A percentile compares a stretch with the other conserved stretches of the same genome.
Evolutionary conservation across 106 monocot genomes (phyloP).

Genomic region (Vanilla planifolia): DNA sequence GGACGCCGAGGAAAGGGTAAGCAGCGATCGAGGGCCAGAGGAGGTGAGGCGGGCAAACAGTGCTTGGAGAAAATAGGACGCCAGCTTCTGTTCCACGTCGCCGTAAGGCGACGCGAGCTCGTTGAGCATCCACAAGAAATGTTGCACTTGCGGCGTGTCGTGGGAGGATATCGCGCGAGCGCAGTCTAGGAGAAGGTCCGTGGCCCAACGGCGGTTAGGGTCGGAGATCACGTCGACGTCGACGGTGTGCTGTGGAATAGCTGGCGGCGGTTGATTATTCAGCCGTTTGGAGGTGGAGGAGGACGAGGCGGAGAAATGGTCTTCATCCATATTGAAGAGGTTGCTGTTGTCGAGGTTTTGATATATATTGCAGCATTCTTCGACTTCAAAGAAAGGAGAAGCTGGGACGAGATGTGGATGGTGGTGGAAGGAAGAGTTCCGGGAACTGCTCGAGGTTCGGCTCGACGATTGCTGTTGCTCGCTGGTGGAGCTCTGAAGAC

Average conservation of each 20-base stretch:
- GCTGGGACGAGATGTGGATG: background rate
- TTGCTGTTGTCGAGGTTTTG: background rate
- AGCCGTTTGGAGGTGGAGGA: slow-evolving; percentile 12
- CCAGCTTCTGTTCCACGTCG: slow-evolving; percentile 82
- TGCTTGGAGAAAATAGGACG: slow-evolving; percentile 79
- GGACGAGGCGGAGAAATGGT: slow-evolving; percentile 36
- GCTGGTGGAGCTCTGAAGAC: slow-evolving; percentile 17
- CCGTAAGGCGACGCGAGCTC: slow-evolving; percentile 91
- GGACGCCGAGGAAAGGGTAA: slow-evolving; percentile 62
- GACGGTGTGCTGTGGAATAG: slow-evolving; percentile 5
- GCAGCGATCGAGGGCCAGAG: slow-evolving; percentile 53
- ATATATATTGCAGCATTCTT: slow-evolving; percentile 26
- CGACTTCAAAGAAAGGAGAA: background rate
- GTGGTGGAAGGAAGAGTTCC: background rate
- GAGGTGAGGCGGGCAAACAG: slow-evolving; percentile 78
- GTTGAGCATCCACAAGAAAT: slow-evolving; percentile 92
- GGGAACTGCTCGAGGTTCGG: slow-evolving; percentile 19
- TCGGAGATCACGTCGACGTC: slow-evolving; percentile 16
- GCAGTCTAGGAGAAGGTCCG: slow-evolving; percentile 65
- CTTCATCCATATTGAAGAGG: slow-evolving; percentile 40
- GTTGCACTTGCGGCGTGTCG: slow-evolving; percentile 71
- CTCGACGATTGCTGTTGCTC: slow-evolving; percentile 15
- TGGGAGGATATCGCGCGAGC: slow-evolving; percentile 56
- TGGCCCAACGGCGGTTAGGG: slow-evolving; percentile 36
- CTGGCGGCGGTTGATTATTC: slow-evolving; percentile 6